Evolutionary conservation across 2,329 filamentous ascomycete genomes (phyloP).

Genomic region (Chalaropsis ovoidea): DNA sequence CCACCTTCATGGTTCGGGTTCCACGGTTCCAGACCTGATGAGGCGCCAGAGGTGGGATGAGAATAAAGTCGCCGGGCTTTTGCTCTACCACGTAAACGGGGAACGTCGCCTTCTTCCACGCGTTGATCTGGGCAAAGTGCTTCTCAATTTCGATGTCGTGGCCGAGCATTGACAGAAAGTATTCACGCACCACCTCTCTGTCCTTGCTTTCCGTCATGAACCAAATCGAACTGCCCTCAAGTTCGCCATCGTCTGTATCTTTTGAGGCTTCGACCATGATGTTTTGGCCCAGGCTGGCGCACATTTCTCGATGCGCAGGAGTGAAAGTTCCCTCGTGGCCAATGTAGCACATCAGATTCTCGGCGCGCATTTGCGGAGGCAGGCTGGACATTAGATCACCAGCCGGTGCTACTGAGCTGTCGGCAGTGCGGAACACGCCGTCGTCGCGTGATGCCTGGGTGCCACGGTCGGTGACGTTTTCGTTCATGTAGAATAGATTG

Average conservation of each 20-base stretch:
- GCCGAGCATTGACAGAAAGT: slow-evolving; percentile 83
- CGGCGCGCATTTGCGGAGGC: slow-evolving; percentile 74
- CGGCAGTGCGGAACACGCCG: neutral
- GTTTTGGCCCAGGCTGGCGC: slow-evolving; percentile 87
- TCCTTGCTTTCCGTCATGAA: slow-evolving; percentile 98
- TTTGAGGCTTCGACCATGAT: slow-evolving; percentile 90
- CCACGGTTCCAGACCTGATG: slow-evolving; percentile 98
- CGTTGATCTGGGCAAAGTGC: slow-evolving; percentile 90
- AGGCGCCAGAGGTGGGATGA: slow-evolving; percentile 83
- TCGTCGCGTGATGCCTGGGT: neutral
- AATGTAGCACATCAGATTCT: slow-evolving; percentile 97
- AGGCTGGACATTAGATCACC: slow-evolving; percentile 94
- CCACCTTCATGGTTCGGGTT: slow-evolving; percentile 91
- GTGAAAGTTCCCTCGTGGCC: slow-evolving; percentile 97
- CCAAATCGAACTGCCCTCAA: slow-evolving; percentile 85
- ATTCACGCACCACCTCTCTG: slow-evolving; percentile 79
- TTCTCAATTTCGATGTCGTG: slow-evolving; percentile 96
- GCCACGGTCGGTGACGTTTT: slow-evolving; percentile 49
- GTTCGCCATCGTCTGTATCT: slow-evolving; percentile 59
- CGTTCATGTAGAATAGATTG: slow-evolving; percentile 82
- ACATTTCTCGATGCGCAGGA: slow-evolving; percentile 94
- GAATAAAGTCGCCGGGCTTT: slow-evolving; percentile 77
- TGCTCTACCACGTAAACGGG: slow-evolving; percentile 90
- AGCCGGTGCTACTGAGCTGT: slow-evolving; percentile 51
- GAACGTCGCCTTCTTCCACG: slow-evolving; percentile 91